A percentile compares a stretch with the other conserved stretches of the same genome.
Evolutionary conservation across 306 rosid species (phyloP).

Genomic region (Morella rubra): DNA sequence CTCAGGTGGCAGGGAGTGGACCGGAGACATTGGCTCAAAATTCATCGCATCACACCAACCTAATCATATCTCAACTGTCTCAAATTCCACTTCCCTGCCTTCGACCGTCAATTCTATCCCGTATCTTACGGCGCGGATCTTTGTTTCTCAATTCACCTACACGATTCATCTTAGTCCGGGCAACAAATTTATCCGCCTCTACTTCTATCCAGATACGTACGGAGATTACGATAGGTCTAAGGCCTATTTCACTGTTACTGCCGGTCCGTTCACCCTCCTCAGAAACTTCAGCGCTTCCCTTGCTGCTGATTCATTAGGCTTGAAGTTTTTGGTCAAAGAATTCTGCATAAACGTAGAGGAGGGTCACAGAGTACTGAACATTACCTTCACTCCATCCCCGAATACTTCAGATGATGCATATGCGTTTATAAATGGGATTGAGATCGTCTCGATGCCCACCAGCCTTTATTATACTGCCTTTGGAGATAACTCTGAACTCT

Average conservation of each 20-base stretch:
- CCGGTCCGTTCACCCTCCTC: neutral
- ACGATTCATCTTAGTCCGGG: neutral
- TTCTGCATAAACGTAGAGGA: neutral
- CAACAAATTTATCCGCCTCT: neutral
- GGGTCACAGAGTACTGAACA: neutral
- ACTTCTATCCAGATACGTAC: neutral
- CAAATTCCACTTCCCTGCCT: neutral
- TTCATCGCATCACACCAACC: neutral
- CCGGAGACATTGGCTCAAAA: neutral
- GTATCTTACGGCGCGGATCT: neutral
- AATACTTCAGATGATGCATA: neutral
- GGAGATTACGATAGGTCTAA: neutral
- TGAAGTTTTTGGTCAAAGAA: neutral
- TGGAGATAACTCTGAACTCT: no score
- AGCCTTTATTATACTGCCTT: neutral
- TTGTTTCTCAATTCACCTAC: constrained; percentile 9
- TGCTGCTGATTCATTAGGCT: neutral
- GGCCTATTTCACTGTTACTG: neutral
- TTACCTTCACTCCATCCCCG: neutral
- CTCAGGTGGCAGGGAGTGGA: neutral
- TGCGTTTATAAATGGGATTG: constrained; percentile 8
- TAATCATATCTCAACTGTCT: neutral
- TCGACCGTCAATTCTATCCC: neutral
- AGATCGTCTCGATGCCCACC: neutral
- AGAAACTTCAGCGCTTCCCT: neutral